Evolutionary conservation across 2,329 filamentous ascomycete species (phyloP).

Genomic region (Cryphonectria parasitica): DNA sequence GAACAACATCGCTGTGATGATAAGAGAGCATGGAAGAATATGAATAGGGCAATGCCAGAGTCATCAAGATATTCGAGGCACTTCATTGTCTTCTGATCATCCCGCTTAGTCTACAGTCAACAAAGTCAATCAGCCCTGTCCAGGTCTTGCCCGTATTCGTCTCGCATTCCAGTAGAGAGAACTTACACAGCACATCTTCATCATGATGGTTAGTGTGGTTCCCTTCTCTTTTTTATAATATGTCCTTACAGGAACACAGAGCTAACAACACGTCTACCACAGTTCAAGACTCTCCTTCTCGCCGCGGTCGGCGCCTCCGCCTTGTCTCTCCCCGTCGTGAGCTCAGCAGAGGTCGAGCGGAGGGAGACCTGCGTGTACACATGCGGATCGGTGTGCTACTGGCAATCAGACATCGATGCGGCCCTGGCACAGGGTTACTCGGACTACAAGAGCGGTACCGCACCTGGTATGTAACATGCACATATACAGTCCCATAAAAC

Average conservation of each 20-base stretch:
- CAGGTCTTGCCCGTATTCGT: background rate
- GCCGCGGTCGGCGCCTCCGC: slow-evolving; percentile 18
- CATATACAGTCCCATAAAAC: background rate
- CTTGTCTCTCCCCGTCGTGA: background rate
- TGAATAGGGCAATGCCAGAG: background rate
- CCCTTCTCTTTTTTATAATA: background rate
- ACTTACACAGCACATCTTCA: background rate
- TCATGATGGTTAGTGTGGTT: background rate
- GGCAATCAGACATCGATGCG: slow-evolving; percentile 38
- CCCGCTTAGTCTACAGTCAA: background rate
- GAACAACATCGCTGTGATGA: background rate
- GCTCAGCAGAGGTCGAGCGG: slow-evolving; percentile 27
- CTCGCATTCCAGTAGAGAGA: background rate
- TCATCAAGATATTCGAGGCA: background rate
- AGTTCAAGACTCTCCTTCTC: slow-evolving; percentile 19
- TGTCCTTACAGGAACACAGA: background rate
- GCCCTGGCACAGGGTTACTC: slow-evolving; percentile 43
- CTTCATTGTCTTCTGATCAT: background rate
- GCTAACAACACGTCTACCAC: background rate
- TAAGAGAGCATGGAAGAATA: slow-evolving; percentile 14
- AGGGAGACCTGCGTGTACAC: slow-evolving; percentile 39
- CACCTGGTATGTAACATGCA: slow-evolving; percentile 32
- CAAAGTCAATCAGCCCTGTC: background rate
- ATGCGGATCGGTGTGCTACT: slow-evolving; percentile 45
- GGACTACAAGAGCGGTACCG: slow-evolving; percentile 34